Conservation (phyloP, 2,329 filamentous ascomycete genomes). For the Oidium heveae region DNA sequence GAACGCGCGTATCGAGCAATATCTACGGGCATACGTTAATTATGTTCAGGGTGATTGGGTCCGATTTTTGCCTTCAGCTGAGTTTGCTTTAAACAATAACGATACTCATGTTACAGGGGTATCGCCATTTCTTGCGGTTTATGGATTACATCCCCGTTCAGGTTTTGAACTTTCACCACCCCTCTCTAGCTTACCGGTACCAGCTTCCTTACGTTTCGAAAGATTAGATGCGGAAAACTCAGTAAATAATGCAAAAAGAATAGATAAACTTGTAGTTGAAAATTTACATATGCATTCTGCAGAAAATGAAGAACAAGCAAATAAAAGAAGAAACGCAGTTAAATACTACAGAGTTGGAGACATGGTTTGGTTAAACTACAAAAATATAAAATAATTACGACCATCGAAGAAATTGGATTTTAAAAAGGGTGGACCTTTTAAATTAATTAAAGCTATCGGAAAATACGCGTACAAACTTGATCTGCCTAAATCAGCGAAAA, state of each 20-base stretch:
- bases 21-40: slow-evolving; percentile 3
- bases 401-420: background rate
- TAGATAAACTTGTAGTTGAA: background rate
- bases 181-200: background rate
- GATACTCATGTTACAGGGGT: background rate
- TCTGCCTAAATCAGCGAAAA: background rate
- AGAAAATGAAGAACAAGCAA: background rate
- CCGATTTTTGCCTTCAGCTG: background rate
- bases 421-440: background rate
- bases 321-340: background rate
- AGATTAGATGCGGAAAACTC: background rate
- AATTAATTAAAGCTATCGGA: background rate
- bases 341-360: background rate
- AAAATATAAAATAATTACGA: background rate
- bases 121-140: background rate
- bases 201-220: background rate
- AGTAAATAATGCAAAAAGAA: background rate
- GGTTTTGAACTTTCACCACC: background rate
- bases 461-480: background rate
- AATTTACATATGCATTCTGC: background rate
- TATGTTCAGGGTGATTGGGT: slow-evolving; percentile 2
- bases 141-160: background rate
- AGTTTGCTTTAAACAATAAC: slow-evolving; percentile 2
- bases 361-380: background rate
- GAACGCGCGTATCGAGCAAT: slow-evolving; percentile 1